Base-by-base conservation (phyloP, 129 eudicot species). In the Centrapalus pauciflorus region DNA sequence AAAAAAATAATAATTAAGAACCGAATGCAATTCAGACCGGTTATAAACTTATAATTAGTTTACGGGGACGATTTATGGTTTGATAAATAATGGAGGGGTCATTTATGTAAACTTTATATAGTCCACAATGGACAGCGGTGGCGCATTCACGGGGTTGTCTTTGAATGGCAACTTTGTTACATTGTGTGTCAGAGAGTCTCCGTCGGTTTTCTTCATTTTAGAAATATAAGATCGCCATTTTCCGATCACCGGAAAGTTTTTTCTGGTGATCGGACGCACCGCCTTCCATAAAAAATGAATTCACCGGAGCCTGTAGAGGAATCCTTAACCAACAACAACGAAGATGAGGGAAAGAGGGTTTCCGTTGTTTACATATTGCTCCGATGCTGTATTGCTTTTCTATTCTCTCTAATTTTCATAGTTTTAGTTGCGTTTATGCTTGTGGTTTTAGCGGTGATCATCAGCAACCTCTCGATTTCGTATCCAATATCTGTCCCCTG, bases 401-500 rank as follows among this genome's bases (percentile, higher is more conserved):
- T 80, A 19, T 70, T 80, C 62, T 74, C 80, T 11, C 43, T 84
- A 8, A 21, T 77, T 33, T 40, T 66, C 7, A 12, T 83, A 13
- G 14, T 73, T 2, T 55, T 80, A 26, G 72, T 77, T 26, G 76
- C 80, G 1, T 69, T 76, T 51, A 41, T 70, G 7, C 45, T 94
- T 4, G 73, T 79, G 12, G 52, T 78, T 48, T 32, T 83, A 5
- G 82, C 89, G 13, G 75, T 78, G 49, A 52, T 85, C n/a, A 10
- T 86, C 14, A 81, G 86, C 55, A 82, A 79, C 25, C 33, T 84
- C 16, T 74, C 90, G 17, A 73, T 84, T 69, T 72, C 90, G 61
- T 76, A 79, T 71, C 95, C 95, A 9, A 81, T 89, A 26, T 78
- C 89, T 58, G 84, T 89, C n/a, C 90, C 89, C 24, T 86, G 95